Evolutionary conservation across 768 basidiomycete species (phyloP).

Genomic region (Mrakia hoshinonis): DNA sequence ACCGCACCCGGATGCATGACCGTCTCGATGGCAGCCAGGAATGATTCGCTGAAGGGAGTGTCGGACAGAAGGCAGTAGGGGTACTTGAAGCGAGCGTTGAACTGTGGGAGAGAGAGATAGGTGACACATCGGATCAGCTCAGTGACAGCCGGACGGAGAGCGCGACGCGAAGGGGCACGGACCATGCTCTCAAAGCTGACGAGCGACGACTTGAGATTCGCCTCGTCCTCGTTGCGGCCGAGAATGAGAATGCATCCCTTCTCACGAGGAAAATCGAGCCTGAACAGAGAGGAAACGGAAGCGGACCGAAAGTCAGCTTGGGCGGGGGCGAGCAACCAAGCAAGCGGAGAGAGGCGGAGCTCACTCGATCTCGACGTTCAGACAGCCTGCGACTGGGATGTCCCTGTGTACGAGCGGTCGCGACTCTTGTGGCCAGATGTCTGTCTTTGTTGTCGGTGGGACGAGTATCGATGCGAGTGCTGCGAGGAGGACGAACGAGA

Average conservation of each 20-base stretch:
- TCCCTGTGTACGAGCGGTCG: background rate
- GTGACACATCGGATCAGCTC: background rate
- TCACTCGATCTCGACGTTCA: constrained; percentile 11
- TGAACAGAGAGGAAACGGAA: background rate
- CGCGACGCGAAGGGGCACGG: background rate
- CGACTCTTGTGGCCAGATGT: background rate
- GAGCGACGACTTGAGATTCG: constrained; percentile 7
- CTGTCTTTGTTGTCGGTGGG: background rate
- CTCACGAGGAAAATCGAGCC: constrained; percentile 10
- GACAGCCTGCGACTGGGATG: constrained; percentile 18
- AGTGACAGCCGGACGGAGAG: background rate
- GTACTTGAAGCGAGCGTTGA: constrained; percentile 26
- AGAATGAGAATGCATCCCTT: constrained; percentile 24
- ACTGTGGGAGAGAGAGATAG: background rate
- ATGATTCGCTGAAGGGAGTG: background rate
- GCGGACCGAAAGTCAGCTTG: background rate
- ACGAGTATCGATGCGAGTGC: background rate
- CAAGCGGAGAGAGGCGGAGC: background rate
- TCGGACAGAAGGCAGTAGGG: constrained; percentile 25
- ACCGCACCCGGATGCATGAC: background rate
- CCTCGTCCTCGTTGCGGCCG: constrained; percentile 20
- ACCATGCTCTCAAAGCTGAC: constrained; percentile 16
- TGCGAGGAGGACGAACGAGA: constrained; percentile 5
- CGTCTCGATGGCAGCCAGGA: constrained; percentile 7
- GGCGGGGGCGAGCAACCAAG: background rate